A percentile compares a stretch with the other conserved stretches of the same genome.
Conservation (phyloP, 164 flowering plant species). For the Umbilicus rupestris region DNA sequence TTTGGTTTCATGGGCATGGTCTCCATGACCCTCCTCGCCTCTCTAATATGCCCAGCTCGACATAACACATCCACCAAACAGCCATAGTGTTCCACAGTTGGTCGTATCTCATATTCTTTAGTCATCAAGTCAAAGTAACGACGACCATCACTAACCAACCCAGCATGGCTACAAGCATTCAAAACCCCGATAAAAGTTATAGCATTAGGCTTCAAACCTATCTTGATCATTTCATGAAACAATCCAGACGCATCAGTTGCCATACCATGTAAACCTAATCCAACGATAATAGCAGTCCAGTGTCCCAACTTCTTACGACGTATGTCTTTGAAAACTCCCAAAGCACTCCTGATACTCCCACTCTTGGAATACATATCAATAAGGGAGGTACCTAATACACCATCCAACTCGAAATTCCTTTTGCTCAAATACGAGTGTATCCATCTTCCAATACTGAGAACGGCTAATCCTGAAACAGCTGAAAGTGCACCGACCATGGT, state of each 20-base stretch:
- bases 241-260: constrained; percentile 18
- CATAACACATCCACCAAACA: constrained; percentile 53
- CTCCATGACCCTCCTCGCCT: constrained; percentile 31
- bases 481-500: constrained; percentile 23
- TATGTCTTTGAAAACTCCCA: constrained; percentile 15
- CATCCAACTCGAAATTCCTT: constrained; percentile 15
- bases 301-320: constrained; percentile 21
- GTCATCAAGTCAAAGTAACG: constrained; percentile 30
- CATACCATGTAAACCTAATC: constrained; percentile 25
- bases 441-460: constrained; percentile 22
- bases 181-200: constrained; percentile 48
- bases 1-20: constrained; percentile 46
- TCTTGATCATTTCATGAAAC: constrained; percentile 9
- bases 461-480: constrained; percentile 21
- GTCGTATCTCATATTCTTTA: constrained; percentile 18
- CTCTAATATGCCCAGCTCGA: constrained; percentile 32
- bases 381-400: constrained; percentile 20
- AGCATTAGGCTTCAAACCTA: constrained; percentile 28
- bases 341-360: constrained; percentile 23
- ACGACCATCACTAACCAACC: constrained; percentile 31
- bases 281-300: constrained; percentile 27
- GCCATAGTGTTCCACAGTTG: constrained; percentile 40
- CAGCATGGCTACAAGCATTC: constrained; percentile 47
- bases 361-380: constrained; percentile 32
- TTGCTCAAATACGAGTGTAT: constrained; percentile 23